Evolutionary conservation across 2,329 filamentous ascomycete genomes (phyloP).

Genomic region (Chrysosphaeria jannelii): DNA sequence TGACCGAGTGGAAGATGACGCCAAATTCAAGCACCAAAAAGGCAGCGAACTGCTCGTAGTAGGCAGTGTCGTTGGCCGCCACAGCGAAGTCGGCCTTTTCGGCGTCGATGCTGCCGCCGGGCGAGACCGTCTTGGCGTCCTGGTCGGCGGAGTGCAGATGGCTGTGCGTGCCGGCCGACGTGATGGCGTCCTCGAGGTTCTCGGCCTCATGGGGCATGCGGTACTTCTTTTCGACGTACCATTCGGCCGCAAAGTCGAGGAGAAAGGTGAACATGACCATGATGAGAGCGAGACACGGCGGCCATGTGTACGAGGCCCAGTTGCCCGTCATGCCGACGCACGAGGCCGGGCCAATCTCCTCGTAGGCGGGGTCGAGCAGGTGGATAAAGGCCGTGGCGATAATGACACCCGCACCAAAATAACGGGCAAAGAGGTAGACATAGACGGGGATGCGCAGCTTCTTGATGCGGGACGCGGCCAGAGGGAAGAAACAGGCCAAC

Average conservation of each 20-base stretch:
- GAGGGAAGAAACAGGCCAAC: slow-evolving; percentile 32
- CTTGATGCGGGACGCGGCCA: slow-evolving; percentile 27
- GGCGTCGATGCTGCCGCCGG: slow-evolving; percentile 44
- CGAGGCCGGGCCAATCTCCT: slow-evolving; percentile 23
- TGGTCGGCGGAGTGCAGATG: slow-evolving; percentile 41
- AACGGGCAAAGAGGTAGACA: slow-evolving; percentile 57
- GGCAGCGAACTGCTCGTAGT: slow-evolving; percentile 14
- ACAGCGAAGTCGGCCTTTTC: slow-evolving; percentile 8
- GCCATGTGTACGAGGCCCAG: slow-evolving; percentile 47
- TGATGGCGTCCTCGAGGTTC: slow-evolving; percentile 15
- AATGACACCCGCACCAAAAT: slow-evolving; percentile 83
- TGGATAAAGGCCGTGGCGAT: slow-evolving; percentile 86
- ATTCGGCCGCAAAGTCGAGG: slow-evolving; percentile 55
- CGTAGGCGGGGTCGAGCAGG: slow-evolving; percentile 48
- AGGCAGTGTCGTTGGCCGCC: slow-evolving; percentile 8
- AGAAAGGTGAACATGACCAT: slow-evolving; percentile 72
- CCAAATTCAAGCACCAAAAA: slow-evolving; percentile 88
- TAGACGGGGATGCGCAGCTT: slow-evolving; percentile 27
- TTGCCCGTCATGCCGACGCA: slow-evolving; percentile 17
- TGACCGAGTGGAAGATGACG: slow-evolving; percentile 80
- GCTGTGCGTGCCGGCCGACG: slow-evolving; percentile 11
- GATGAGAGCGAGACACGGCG: slow-evolving; percentile 59
- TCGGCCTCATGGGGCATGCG: slow-evolving; percentile 18
- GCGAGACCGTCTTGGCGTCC: slow-evolving; percentile 32
- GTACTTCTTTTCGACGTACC: slow-evolving; percentile 30